Evolutionary conservation across 2,329 filamentous ascomycete genomes (phyloP).

Genomic region (Exophiala phaeomuriformis): DNA sequence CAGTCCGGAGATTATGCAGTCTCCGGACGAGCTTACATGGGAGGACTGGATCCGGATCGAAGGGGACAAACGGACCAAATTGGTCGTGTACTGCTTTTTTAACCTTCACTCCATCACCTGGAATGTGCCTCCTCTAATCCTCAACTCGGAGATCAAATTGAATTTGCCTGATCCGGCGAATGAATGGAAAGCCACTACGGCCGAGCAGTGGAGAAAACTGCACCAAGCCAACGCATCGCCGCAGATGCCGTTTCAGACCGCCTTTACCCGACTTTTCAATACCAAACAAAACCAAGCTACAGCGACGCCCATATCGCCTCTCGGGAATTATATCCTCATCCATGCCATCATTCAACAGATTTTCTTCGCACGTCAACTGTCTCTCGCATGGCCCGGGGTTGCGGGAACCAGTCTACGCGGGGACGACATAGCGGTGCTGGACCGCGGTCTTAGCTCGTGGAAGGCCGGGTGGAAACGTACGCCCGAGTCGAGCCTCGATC

Average conservation of each 20-base stretch:
- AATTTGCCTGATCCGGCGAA: constrained; percentile 49
- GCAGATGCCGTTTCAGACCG: constrained; percentile 37
- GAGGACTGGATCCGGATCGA: constrained; percentile 49
- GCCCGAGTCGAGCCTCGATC: constrained; percentile 48
- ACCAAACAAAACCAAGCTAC: constrained; percentile 33
- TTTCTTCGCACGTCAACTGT: constrained; percentile 45
- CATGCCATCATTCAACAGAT: constrained; percentile 50
- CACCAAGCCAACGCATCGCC: constrained; percentile 21
- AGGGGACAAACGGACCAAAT: constrained; percentile 48
- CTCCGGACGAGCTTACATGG: constrained; percentile 41
- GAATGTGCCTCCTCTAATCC: constrained; percentile 52
- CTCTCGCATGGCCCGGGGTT: constrained; percentile 39
- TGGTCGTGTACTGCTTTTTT: constrained; percentile 52
- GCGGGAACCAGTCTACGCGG: constrained; percentile 38
- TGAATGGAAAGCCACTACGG: constrained; percentile 49
- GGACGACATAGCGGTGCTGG: constrained; percentile 41
- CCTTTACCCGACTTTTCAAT: constrained; percentile 40
- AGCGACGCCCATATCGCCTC: constrained; percentile 38
- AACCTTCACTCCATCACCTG: constrained; percentile 57
- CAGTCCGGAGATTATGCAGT: constrained; percentile 22
- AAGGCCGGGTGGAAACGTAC: constrained; percentile 48
- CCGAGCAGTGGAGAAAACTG: constrained; percentile 43
- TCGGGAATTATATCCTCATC: constrained; percentile 50
- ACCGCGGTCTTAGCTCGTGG: constrained; percentile 45
- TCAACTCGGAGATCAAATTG: constrained; percentile 49